Conservation (phyloP, 176 grass and related monocot genomes). For the Triticum dicoccoides region DNA sequence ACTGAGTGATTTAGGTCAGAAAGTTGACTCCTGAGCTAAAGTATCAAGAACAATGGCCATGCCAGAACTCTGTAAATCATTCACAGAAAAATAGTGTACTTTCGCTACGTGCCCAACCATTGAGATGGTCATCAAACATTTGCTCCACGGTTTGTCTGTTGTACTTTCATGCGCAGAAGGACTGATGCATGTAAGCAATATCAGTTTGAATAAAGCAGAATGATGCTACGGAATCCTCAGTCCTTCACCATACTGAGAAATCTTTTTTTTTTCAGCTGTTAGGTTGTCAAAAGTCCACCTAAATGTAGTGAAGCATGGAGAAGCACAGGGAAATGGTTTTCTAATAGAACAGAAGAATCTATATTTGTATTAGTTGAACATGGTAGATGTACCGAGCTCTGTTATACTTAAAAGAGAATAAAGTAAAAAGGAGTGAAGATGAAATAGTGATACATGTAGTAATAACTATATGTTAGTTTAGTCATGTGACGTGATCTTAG, state of each 20-base stretch:
- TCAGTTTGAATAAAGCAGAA: background rate
- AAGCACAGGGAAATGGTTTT: background rate
- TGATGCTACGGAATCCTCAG: background rate
- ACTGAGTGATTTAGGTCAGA: background rate
- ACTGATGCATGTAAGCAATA: background rate
- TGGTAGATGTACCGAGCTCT: background rate
- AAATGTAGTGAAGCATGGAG: background rate
- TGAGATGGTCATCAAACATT: background rate
- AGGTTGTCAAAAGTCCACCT: background rate
- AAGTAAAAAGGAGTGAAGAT: background rate
- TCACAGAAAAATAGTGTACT: background rate
- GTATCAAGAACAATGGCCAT: background rate
- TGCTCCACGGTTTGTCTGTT: background rate
- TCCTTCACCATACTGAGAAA: background rate
- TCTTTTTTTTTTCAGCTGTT: background rate
- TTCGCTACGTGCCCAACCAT: background rate
- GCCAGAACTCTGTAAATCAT: background rate
- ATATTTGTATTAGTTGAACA: background rate
- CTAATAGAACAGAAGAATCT: background rate
- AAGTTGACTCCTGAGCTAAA: background rate
- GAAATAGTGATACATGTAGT: conserved; percentile 7
- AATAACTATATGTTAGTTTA: background rate
- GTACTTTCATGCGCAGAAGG: background rate
- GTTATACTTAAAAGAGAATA: background rate
- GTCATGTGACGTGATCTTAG: background rate